A percentile compares a stretch with the other conserved stretches of the same genome.
Evolutionary conservation across 2,329 filamentous ascomycete genomes (phyloP).

Genomic region (Epichloe amarillans): DNA sequence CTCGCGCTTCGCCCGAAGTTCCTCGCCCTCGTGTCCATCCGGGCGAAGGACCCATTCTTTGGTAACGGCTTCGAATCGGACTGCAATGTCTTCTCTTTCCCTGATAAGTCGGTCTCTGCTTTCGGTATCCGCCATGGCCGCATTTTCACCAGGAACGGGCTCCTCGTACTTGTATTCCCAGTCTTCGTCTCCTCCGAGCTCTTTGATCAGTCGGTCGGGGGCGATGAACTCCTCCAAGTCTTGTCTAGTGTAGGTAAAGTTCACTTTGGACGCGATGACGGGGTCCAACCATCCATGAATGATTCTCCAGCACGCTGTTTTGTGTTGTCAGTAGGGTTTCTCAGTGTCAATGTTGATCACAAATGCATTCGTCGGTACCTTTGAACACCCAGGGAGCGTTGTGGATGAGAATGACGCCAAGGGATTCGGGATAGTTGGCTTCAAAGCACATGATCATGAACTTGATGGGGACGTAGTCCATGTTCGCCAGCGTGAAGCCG

Average conservation of each 20-base stretch:
- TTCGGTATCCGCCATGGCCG: conserved; percentile 29
- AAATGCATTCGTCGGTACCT: conserved; percentile 10
- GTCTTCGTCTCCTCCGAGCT: conserved; percentile 47
- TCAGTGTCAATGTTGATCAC: not conserved
- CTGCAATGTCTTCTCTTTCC: conserved; percentile 39
- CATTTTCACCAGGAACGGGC: conserved; percentile 45
- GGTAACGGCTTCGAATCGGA: conserved; percentile 44
- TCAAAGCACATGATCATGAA: conserved; percentile 73
- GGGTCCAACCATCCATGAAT: conserved; percentile 67
- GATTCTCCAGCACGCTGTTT: conserved; percentile 37
- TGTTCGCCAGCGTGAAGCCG: conserved; percentile 56
- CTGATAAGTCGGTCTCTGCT: conserved; percentile 34
- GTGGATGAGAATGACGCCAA: conserved; percentile 58
- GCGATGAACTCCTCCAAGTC: conserved; percentile 50
- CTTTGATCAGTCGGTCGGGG: conserved; percentile 47
- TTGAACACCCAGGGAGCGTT: conserved; percentile 63
- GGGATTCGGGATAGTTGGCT: conserved; percentile 62
- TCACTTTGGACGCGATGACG: conserved; percentile 58
- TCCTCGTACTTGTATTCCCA: conserved; percentile 55
- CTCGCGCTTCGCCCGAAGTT: conserved; percentile 24
- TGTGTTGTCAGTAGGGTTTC: not conserved
- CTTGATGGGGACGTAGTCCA: conserved; percentile 64
- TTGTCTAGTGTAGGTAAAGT: conserved; percentile 50
- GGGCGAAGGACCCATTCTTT: conserved; percentile 40
- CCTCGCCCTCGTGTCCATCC: conserved; percentile 10